These are phyloP conservation scores for Pseudogymnoascus sp. DNA, from an alignment of 2,329 filamentous ascomycete species.

Conservation along the genomic window DNA sequence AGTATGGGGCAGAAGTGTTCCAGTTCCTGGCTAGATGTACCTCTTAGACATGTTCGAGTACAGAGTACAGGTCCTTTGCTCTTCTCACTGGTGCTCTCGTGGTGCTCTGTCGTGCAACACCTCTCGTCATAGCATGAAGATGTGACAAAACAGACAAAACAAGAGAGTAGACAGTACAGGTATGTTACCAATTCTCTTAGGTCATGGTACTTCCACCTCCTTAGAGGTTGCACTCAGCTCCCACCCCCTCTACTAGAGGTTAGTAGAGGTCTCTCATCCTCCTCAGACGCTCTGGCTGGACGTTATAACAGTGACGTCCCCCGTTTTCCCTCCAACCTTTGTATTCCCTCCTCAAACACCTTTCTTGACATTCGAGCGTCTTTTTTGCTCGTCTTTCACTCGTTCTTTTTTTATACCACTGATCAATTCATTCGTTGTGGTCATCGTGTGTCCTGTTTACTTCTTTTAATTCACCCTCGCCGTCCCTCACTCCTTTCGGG, in stretches of 20 bases:
- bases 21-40: conserved; percentile 2
- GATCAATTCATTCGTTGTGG: conserved; percentile 5
- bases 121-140: not conserved
- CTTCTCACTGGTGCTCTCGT: not conserved
- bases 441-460: conserved; percentile 1
- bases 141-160: not conserved
- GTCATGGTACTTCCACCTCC: not conserved
- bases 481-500: conserved; percentile 3
- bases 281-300: not conserved
- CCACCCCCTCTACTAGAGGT: not conserved
- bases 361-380: not conserved
- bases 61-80: not conserved
- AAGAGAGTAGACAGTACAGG: not conserved
- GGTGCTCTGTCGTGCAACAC: not conserved
- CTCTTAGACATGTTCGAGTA: conserved; percentile 3
- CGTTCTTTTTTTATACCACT: not conserved
- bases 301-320: conserved; percentile 5
- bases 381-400: conserved; percentile 9
- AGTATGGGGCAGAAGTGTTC: conserved; percentile 1
- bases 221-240: not conserved
- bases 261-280: not conserved
- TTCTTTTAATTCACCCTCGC: conserved; percentile 7
- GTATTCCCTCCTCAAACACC: not conserved
- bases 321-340: not conserved
- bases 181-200: not conserved